A percentile compares a stretch with the other conserved stretches of the same genome.
Evolutionary conservation across 2,329 filamentous ascomycete genomes (phyloP).

Genomic region (Penicillium expansum): DNA sequence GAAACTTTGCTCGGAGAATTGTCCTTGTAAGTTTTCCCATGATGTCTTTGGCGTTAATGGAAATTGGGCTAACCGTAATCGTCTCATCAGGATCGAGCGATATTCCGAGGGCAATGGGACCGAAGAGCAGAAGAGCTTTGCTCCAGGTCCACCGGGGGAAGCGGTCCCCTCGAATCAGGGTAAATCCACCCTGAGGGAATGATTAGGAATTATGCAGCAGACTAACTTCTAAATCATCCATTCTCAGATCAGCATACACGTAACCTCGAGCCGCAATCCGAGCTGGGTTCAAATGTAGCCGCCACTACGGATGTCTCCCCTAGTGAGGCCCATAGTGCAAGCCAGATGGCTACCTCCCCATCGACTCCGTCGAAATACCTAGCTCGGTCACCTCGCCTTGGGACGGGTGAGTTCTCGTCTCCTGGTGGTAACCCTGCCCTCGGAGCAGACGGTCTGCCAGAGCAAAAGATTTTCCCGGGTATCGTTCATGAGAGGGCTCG

Average conservation of each 20-base stretch:
- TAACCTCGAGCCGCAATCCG: neutral
- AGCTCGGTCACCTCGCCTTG: conserved; percentile 2
- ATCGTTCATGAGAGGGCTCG: conserved; percentile 41
- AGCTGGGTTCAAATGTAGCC: neutral
- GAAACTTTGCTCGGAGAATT: conserved; percentile 82
- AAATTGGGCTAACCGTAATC: neutral
- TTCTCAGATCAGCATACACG: neutral
- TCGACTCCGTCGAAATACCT: conserved; percentile 3
- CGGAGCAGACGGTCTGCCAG: conserved; percentile 25
- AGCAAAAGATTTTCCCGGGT: conserved; percentile 45
- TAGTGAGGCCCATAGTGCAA: neutral
- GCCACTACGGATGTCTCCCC: neutral
- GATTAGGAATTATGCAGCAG: neutral
- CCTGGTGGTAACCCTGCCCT: conserved; percentile 1
- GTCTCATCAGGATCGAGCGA: conserved; percentile 27
- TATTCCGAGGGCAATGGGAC: conserved; percentile 22
- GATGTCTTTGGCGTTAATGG: neutral
- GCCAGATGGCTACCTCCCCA: neutral
- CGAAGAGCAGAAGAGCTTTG: conserved; percentile 23
- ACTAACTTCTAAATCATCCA: neutral
- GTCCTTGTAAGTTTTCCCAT: conserved; percentile 63
- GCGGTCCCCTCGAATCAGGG: conserved; percentile 1
- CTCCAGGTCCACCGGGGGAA: conserved; percentile 10
- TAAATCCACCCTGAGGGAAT: conserved; percentile 1
- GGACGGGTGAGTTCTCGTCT: conserved; percentile 11